Percentiles rank a stretch among this genome's conserved stretches.
These are phyloP conservation scores for Metschnikowia lunata DNA, from an alignment of 805 yeast genomes.

Conservation along the genomic window DNA sequence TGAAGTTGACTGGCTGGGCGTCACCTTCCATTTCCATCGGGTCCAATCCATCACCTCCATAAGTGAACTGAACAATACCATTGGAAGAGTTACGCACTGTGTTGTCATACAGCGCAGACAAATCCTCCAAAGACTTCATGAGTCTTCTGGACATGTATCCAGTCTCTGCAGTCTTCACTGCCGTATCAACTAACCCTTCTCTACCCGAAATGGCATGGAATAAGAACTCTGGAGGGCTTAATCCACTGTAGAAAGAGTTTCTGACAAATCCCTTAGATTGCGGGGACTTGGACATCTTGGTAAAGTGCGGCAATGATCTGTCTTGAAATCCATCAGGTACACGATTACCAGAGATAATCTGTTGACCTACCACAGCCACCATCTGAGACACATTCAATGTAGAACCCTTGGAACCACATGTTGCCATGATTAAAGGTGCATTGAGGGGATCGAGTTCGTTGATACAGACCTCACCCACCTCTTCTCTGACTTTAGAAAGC, in stretches of 20 bases:
- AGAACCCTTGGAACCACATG: slow-evolving; percentile 99
- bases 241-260: slow-evolving; percentile 93
- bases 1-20: slow-evolving; percentile 91
- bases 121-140: slow-evolving; percentile 96
- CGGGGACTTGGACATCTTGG: slow-evolving; percentile 93
- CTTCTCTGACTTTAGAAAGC: slow-evolving; percentile 95
- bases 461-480: slow-evolving; percentile 97
- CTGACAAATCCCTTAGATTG: slow-evolving; percentile 98
- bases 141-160: slow-evolving; percentile 98
- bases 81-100: slow-evolving; percentile 94
- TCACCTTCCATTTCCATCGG: slow-evolving; percentile 99
- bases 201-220: slow-evolving; percentile 99
- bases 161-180: slow-evolving; percentile 98
- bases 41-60: slow-evolving; percentile 98
- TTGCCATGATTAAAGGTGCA: slow-evolving; percentile 98
- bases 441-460: slow-evolving; percentile 82
- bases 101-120: slow-evolving; percentile 87
- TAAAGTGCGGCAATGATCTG: slow-evolving; percentile 94
- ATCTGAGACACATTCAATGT: slow-evolving; percentile 96
- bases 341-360: slow-evolving; percentile 96
- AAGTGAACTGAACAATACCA: slow-evolving; percentile 95
- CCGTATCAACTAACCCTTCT: slow-evolving; percentile 99
- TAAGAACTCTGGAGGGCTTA: slow-evolving; percentile 97
- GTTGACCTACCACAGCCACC: slow-evolving; percentile 99
- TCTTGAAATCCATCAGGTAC: slow-evolving; percentile 99